Conservation (phyloP, 352 stramenopile species). For the Phytophthora foliorum region DNA sequence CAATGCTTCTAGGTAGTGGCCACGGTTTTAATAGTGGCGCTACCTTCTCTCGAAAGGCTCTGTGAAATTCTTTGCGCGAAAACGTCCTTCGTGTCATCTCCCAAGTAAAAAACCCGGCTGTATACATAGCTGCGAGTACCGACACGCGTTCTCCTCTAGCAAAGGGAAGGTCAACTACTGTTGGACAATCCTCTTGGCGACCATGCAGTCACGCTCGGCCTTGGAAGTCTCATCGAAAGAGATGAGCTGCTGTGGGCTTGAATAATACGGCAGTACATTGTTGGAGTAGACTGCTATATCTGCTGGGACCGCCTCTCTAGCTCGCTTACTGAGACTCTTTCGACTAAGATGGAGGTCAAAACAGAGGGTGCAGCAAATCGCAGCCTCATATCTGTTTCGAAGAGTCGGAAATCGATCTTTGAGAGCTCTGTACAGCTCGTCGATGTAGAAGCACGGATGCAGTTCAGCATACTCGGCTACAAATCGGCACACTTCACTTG, state of each 20-base stretch:
- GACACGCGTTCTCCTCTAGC: constrained; percentile 10
- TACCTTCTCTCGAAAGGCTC: constrained; percentile 3
- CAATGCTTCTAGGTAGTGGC: constrained; percentile 4
- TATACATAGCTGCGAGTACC: constrained; percentile 5
- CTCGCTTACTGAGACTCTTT: constrained; percentile 13
- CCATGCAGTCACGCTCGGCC: constrained; percentile 7
- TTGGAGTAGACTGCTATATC: constrained; percentile 17
- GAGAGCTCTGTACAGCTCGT: constrained; percentile 4
- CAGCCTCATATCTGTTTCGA: background rate
- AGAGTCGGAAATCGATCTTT: constrained; percentile 1
- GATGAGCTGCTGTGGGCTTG: constrained; percentile 8
- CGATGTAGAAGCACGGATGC: constrained; percentile 15
- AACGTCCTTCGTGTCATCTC: constrained; percentile 5
- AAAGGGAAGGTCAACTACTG: constrained; percentile 15
- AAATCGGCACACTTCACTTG: constrained; percentile 1
- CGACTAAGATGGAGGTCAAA: constrained; percentile 11
- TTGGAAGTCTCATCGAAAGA: constrained; percentile 21
- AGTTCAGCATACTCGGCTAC: constrained; percentile 12
- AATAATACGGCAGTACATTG: constrained; percentile 14
- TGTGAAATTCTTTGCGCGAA: constrained; percentile 11
- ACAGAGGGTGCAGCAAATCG: constrained; percentile 3
- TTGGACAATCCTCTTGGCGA: background rate
- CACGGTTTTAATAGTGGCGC: constrained; percentile 4
- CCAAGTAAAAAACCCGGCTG: constrained; percentile 6
- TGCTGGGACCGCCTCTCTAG: background rate